These are phyloP conservation scores for Pichia kluyveri DNA, from an alignment of 805 yeast genomes.

Conservation along the genomic window DNA sequence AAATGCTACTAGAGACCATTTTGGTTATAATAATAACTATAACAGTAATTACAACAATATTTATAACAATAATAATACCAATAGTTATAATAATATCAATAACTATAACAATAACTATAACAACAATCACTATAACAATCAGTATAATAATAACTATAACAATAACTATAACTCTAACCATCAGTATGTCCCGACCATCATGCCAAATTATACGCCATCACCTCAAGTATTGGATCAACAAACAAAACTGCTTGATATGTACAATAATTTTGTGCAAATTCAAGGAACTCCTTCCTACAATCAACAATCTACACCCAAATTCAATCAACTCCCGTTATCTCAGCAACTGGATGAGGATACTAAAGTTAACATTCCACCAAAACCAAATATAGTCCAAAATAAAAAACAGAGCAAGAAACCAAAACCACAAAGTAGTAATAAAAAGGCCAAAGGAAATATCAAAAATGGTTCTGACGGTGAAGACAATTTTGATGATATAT, in stretches of 20 bases:
- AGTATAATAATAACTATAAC: neutral
- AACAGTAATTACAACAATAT: neutral
- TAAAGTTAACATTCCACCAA: neutral
- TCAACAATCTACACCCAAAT: too few species aligned
- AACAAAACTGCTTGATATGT: too few species aligned
- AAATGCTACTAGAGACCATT: too few species aligned
- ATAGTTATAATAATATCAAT: neutral
- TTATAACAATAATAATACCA: neutral
- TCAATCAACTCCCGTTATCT: too few species aligned
- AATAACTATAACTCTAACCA: neutral
- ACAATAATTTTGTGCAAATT: too few species aligned
- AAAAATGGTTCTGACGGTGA: neutral
- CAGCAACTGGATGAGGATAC: too few species aligned
- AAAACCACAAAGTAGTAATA: neutral
- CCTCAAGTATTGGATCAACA: too few species aligned
- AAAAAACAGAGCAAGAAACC: neutral
- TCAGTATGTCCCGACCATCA: too few species aligned
- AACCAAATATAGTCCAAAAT: neutral
- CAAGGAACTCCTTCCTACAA: too few species aligned
- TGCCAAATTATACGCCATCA: neutral
- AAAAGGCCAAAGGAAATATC: neutral
- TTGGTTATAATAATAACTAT: neutral
- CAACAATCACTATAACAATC: too few species aligned
- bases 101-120: too few species aligned
- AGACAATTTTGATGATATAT: slow-evolving; percentile 3